Evolutionary conservation across 805 yeast genomes (phyloP), one percentile per base, ranked within the genome.

Genomic region (Candida ulmi): DNA sequence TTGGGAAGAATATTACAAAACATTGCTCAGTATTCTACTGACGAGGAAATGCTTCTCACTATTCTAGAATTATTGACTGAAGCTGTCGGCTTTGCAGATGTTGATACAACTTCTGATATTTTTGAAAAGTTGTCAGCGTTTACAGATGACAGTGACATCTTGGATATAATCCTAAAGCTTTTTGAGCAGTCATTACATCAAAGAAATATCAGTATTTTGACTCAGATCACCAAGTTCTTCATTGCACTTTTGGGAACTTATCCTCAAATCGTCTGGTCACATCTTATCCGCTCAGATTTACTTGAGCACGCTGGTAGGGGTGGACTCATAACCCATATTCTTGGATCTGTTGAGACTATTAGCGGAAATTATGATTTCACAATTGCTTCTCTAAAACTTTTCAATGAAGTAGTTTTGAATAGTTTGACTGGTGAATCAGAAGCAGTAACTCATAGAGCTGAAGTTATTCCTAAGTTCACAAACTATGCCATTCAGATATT

Each of bases 1-100:
- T 51, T 91, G 15, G 97, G 97, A 2, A 72, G 95, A 51, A 63
- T 85, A 0, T 59, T 90, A 25, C 88, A 84, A 47, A 83, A 83
- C 46, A 60, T 82, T 9, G 40, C 54, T 3, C 41, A 47, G 11
- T 49, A 50, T 16, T 50, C 68, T 6, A 46, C 51, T 2, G 72
- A 69, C 8, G 68, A 66, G 37, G 67, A 62, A 2, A 50, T 72
- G 3, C 60, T 76, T 9, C 51, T 69, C 6, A 72, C 76, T 17
- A 70, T 82, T 3, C 57, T 82, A 19, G 66, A 71, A 21, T 58
- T 84, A 13, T 48, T 83, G 28, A 61, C 78, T 1, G 65, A 60
- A 27, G 69, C 79, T 0, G 61, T 78, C 1, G 50, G 56, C 8
- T 69, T 68, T 2, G 54, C 68, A 9, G 64, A 66, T 11, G 47